These are phyloP conservation scores for Daldinia concentrica DNA, from an alignment of 495 filamentous ascomycete genomes.

Conservation along the genomic window DNA sequence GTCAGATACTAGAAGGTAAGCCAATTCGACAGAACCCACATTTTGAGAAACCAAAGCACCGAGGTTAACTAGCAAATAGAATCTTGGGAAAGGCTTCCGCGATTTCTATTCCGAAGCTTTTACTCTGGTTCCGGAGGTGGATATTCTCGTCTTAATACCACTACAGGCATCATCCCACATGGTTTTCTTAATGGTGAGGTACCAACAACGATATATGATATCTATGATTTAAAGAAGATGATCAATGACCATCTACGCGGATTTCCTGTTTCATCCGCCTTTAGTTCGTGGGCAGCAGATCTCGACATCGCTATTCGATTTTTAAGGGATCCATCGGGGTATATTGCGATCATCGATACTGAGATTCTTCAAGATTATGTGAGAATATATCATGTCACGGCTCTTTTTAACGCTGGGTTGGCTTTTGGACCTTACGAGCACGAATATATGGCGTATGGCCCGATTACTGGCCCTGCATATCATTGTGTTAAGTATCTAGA, in stretches of 20 bases:
- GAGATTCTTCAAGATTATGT: slow-evolving; percentile 11
- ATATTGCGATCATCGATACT: slow-evolving; percentile 29
- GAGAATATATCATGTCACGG: slow-evolving; percentile 13
- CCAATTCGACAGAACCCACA: neutral
- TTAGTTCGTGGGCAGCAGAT: slow-evolving; percentile 30
- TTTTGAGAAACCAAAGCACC: neutral
- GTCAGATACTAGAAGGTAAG: slow-evolving; percentile 15
- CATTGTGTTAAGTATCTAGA: slow-evolving; percentile 5
- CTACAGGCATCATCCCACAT: slow-evolving; percentile 18
- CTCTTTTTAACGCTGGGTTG: slow-evolving; percentile 2
- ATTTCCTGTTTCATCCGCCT: neutral
- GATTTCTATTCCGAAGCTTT: slow-evolving; percentile 29
- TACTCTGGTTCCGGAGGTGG: slow-evolving; percentile 11
- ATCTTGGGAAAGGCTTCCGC: slow-evolving; percentile 3
- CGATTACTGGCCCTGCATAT: slow-evolving; percentile 19
- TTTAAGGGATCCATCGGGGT: neutral
- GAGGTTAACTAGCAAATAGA: neutral
- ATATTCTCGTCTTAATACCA: slow-evolving; percentile 10
- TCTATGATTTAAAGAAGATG: neutral
- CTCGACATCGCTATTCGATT: neutral
- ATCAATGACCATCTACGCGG: slow-evolving; percentile 6
- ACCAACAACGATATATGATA: slow-evolving; percentile 21
- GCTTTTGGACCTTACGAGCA: neutral
- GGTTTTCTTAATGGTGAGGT: neutral
- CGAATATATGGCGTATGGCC: slow-evolving; percentile 24